Evolutionary conservation across 1,139 yeast species (phyloP), one percentile per base, ranked within the genome.

Genomic region (Blastobotrys raffinosifermentans): DNA sequence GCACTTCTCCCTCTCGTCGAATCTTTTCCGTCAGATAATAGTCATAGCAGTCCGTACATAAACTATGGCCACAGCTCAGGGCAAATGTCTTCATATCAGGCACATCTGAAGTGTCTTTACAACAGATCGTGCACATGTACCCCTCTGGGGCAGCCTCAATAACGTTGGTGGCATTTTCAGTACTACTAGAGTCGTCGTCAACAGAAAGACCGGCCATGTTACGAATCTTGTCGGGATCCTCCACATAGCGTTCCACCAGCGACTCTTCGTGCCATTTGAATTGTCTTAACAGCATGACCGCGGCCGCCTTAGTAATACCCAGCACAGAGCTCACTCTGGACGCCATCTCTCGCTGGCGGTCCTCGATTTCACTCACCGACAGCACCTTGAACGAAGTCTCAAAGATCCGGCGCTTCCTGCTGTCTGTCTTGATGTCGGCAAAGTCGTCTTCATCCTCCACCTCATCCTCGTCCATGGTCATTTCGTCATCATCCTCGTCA

Each of bases 231-330:
- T 60, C 64, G 37, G 72, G 65, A 43, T 75, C 64, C 34, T 73
- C 80, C 52, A 81, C 77, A 61, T 72, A 84, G 31, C 70, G 71
- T 44, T 85, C 89, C 37, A 84, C 66, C 29, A 85, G 69, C 36
- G 73, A 73, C 41, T 84, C 93, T 31, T 73, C 72, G 55, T 80
- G 85, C 95, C 95, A 86, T 34, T 72, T 70, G 55, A 68, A 80
- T 39, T 66, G 58, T 36, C 80, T 77, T 29, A 85, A 64, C 55
- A 87, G 60, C 2, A 77, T 59, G 17, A 76, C 55, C 9, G 75
- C 73, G 37, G 67, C 70, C 6, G 62, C 60, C 6, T 58, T 46
- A 32, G 72, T 59, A 7, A 64, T 40, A 4, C 60, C 59, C 39
- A 67, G 37, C 54, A 72, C 44, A 52, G 49, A 49, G 3, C 59